Percentiles rank a stretch among this genome's conserved stretches.
Evolutionary conservation across 2,329 filamentous ascomycete species (phyloP).

Genomic region (Curvularia eragrostidis): DNA sequence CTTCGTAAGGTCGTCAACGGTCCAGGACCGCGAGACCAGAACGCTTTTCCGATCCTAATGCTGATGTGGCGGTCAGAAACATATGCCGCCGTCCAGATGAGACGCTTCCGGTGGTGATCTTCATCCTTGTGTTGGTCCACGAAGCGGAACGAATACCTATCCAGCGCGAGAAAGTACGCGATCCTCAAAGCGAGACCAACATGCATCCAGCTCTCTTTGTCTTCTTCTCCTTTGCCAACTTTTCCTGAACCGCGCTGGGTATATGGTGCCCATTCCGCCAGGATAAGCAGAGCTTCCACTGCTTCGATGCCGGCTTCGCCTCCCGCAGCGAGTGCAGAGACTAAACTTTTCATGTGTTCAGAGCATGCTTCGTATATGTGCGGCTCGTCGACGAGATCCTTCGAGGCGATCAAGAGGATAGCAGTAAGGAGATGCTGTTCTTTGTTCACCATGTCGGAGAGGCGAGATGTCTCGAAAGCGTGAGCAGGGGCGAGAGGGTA

Average conservation of each 20-base stretch:
- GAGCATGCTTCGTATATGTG: conserved; percentile 70
- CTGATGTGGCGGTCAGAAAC: conserved; percentile 61
- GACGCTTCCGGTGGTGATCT: conserved; percentile 66
- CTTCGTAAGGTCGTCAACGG: conserved; percentile 69
- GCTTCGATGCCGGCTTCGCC: conserved; percentile 72
- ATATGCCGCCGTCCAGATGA: conserved; percentile 68
- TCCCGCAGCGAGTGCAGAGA: conserved; percentile 71
- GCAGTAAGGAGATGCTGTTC: conserved; percentile 74
- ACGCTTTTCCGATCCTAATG: conserved; percentile 73
- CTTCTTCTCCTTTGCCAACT: conserved; percentile 74
- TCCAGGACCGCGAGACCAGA: conserved; percentile 75
- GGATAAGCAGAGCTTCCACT: conserved; percentile 71
- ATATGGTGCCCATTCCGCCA: conserved; percentile 77
- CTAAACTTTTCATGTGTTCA: conserved; percentile 72
- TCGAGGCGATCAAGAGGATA: conserved; percentile 73
- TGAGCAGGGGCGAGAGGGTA: conserved; percentile 70
- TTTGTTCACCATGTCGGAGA: conserved; percentile 64
- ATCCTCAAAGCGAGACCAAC: conserved; percentile 73
- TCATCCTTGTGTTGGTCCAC: conserved; percentile 66
- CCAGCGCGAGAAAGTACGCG: conserved; percentile 73
- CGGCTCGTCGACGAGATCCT: conserved; percentile 70
- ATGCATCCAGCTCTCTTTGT: conserved; percentile 79
- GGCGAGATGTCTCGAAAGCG: conserved; percentile 61
- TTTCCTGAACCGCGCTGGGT: conserved; percentile 66
- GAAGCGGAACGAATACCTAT: conserved; percentile 70